These are phyloP conservation scores for Ascochyta rabiei DNA, from an alignment of 2,329 filamentous ascomycete genomes.

Conservation along the genomic window DNA sequence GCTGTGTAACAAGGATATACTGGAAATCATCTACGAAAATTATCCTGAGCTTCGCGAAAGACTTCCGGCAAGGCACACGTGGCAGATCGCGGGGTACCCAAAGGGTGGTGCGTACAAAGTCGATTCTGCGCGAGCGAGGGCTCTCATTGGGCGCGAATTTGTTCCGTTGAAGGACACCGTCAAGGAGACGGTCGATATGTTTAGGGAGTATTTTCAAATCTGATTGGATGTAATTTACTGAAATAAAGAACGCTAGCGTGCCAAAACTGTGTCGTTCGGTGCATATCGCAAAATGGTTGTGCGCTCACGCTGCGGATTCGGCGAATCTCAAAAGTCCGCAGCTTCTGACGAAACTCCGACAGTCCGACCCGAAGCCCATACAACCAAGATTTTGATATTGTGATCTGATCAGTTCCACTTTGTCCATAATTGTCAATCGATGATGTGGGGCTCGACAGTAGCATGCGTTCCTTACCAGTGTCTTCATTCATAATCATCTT, in stretches of 20 bases:
- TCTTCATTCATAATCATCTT: too few relatives aligned
- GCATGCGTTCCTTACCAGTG: too few relatives aligned
- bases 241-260: not conserved
- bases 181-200: conserved; percentile 61
- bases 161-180: conserved; percentile 61
- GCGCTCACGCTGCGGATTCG: too few relatives aligned
- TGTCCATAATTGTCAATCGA: too few relatives aligned
- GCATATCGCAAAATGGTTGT: too few relatives aligned
- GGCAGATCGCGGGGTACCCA: conserved; percentile 45
- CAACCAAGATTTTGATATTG: too few relatives aligned
- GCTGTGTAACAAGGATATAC: conserved; percentile 63
- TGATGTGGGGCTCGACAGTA: too few relatives aligned
- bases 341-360: too few relatives aligned
- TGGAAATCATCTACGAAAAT: conserved; percentile 58
- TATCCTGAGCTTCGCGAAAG: conserved; percentile 56
- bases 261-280: too few relatives aligned
- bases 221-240: not conserved
- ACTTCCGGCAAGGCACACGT: conserved; percentile 46
- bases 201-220: not conserved
- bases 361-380: too few relatives aligned
- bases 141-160: conserved; percentile 63
- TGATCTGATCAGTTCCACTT: too few relatives aligned
- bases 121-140: conserved; percentile 58
- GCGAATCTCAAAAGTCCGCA: too few relatives aligned
- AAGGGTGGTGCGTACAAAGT: conserved; percentile 57